Evolutionary conservation across 495 filamentous ascomycete genomes (phyloP).

Genomic region (Hypoxylon perforatum): DNA sequence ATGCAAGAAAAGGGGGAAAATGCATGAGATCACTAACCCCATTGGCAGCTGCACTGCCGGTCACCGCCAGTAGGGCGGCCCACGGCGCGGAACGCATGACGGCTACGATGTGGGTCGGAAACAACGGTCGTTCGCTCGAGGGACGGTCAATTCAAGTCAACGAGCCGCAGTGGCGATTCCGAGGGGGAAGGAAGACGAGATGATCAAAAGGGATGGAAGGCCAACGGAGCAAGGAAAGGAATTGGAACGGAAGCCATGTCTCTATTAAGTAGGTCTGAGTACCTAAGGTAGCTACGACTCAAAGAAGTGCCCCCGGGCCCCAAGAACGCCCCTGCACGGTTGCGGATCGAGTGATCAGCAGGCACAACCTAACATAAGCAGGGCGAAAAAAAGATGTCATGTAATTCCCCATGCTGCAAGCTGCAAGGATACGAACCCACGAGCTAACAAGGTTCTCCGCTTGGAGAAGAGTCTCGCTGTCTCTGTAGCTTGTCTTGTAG

Average conservation of each 20-base stretch:
- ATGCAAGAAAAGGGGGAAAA: background rate
- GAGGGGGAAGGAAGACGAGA: conserved; percentile 10
- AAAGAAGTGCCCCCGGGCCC: no score
- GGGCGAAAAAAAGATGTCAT: conserved; percentile 18
- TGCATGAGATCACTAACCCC: conserved; percentile 27
- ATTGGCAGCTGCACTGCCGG: conserved; percentile 19
- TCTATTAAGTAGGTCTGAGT: conserved; percentile 38
- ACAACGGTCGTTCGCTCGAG: conserved; percentile 12
- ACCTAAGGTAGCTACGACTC: background rate
- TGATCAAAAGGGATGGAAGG: conserved; percentile 18
- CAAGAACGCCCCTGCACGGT: conserved; percentile 18
- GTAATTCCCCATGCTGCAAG: no score
- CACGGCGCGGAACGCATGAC: conserved; percentile 32
- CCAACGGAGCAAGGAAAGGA: background rate
- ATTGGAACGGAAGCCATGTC: conserved; percentile 9
- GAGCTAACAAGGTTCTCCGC: no score
- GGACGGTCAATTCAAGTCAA: conserved; percentile 14
- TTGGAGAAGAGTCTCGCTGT: no score
- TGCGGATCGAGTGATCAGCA: conserved; percentile 36
- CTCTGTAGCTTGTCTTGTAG: no score
- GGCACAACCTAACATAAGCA: conserved; percentile 21
- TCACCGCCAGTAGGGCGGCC: conserved; percentile 28
- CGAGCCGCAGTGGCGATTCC: conserved; percentile 24
- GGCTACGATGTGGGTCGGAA: conserved; percentile 14
- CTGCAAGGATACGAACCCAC: no score